Conservation (phyloP, 1,139 yeast genomes). For the Pichia sp. region DNA sequence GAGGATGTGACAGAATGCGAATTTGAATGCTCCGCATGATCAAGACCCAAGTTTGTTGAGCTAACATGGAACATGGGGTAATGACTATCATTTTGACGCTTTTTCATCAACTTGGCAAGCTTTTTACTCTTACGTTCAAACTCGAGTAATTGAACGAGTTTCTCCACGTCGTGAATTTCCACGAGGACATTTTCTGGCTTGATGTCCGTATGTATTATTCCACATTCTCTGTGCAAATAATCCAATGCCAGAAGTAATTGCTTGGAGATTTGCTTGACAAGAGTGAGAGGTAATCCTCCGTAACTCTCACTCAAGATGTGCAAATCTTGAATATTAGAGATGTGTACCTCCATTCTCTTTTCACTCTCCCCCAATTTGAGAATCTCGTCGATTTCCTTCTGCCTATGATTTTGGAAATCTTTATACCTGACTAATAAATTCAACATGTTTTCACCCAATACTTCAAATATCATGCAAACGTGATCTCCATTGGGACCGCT, state of each 20-base stretch:
- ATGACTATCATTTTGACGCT: constrained; percentile 18
- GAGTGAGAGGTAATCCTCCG: constrained; percentile 63
- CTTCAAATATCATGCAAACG: constrained; percentile 74
- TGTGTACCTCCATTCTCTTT: constrained; percentile 8
- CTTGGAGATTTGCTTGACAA: constrained; percentile 66
- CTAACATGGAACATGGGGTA: background rate
- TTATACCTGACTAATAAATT: constrained; percentile 57
- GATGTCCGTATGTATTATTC: constrained; percentile 73
- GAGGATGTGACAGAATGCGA: no score
- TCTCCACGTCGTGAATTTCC: constrained; percentile 68
- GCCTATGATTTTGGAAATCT: constrained; percentile 25
- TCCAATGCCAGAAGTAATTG: constrained; percentile 63
- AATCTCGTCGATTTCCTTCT: constrained; percentile 18
- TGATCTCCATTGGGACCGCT: constrained; percentile 72
- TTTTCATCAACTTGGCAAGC: constrained; percentile 19
- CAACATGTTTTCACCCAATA: constrained; percentile 68
- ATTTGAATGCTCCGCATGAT: no score
- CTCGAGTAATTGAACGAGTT: constrained; percentile 50
- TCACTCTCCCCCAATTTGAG: constrained; percentile 2
- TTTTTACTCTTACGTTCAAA: constrained; percentile 33
- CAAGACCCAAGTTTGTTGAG: no score
- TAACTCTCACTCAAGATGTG: constrained; percentile 36
- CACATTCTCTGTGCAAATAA: constrained; percentile 65
- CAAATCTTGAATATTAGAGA: constrained; percentile 21
- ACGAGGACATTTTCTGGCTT: constrained; percentile 74